Base-by-base conservation (phyloP, 78 protist species). In the Neovahlkampfia damariscottae region DNA sequence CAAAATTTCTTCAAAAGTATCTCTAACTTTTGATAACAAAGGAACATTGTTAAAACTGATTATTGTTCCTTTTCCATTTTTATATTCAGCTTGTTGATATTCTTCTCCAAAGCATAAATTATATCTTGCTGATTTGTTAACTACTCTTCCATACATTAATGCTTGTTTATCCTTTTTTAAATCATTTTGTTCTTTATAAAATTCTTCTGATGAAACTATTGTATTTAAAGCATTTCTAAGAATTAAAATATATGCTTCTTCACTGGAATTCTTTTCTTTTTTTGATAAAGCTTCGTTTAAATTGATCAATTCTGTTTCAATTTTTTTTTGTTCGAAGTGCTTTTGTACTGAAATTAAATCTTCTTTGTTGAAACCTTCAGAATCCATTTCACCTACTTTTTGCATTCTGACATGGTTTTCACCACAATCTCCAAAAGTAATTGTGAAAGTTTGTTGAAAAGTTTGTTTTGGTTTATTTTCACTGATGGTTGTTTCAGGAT, bases 341-440 rank as follows among this genome's bases (percentile, higher is more conserved):
- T 78, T 8, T 70, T 79, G 29, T n/a, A 70, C 82, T 8, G 9
- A 8, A 8, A 31, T 19, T 10, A 79, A 40, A 19, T 79, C 82
- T 8, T 75, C 82, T 27, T 8, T 7, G 69, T 28, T 79, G 8
- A 78, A n/a, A 7, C 82, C 82, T 19, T 8, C 8, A 27, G 8
- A 34, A 8, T 58, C 38, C 41, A 79, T 28, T 9, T 8, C 9
- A 8, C 82, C 82, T 9, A 78, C 7, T 9, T 78, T 79, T 27
- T 76, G 84, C 82, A 79, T 79, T 8, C 82, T 29, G 8, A 76
- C 84, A 76, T 79, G 82, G 8, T 76, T 79, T 9, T 78, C 82
- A 31, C 80, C 82, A 29, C 27, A 40, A 8, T 79, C 82, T 78
- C 82, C 82, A 8, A 79, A 79, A 8, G 82, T 79, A 19, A 79